Conservation (phyloP, 495 filamentous ascomycete species). For the Polyplosphaeria fusca region DNA sequence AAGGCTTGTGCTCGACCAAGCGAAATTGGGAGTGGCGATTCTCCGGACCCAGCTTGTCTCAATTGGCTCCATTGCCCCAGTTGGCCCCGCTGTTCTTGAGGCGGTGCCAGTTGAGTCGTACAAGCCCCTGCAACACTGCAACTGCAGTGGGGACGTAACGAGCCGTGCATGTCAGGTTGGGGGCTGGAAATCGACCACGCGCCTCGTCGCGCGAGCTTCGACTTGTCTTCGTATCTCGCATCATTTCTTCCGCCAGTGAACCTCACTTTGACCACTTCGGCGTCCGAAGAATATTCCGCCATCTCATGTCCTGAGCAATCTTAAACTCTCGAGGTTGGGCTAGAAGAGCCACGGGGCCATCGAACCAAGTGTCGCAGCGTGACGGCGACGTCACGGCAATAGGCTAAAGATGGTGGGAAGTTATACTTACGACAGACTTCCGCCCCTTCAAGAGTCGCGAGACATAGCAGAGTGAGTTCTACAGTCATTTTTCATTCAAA, state of each 20-base stretch:
- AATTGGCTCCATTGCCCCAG: too few species aligned
- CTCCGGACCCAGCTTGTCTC: too few species aligned
- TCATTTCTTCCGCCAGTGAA: too few species aligned
- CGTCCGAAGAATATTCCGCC: background rate
- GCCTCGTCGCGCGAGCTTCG: background rate
- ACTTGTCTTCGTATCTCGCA: background rate
- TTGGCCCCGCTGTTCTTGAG: too few species aligned
- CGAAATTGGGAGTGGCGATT: too few species aligned
- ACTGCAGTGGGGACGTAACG: background rate
- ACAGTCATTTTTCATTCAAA: background rate
- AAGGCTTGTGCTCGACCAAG: too few species aligned
- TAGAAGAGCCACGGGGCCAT: background rate
- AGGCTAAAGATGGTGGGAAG: conserved; percentile 16
- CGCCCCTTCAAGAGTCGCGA: conserved; percentile 9
- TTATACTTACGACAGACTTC: conserved; percentile 22
- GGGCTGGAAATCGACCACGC: background rate
- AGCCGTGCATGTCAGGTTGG: background rate
- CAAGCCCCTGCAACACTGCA: background rate
- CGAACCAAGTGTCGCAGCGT: background rate
- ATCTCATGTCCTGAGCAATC: background rate
- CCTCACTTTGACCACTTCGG: background rate
- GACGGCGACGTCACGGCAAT: background rate
- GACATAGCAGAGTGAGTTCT: conserved; percentile 27
- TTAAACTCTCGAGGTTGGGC: background rate
- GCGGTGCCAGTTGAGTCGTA: too few species aligned